These are phyloP conservation scores for Trichophyton mentagrophytes DNA, from an alignment of 2,329 filamentous ascomycete genomes.

Conservation along the genomic window DNA sequence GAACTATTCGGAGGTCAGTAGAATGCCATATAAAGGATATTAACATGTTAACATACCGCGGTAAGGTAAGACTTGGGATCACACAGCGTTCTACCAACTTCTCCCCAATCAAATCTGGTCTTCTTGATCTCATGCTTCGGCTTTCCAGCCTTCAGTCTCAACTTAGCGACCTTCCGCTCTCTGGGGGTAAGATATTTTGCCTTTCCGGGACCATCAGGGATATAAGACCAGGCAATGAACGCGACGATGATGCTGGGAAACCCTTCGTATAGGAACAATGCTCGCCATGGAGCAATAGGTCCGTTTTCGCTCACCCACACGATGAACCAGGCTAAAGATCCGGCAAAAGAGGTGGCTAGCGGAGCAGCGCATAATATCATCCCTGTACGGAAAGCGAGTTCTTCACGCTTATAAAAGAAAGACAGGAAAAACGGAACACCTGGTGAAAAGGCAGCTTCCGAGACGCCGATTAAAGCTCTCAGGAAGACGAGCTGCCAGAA, in stretches of 20 bases:
- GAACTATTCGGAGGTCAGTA: constrained; percentile 23
- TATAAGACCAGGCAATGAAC: constrained; percentile 57
- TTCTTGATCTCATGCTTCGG: constrained; percentile 21
- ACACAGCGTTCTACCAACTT: constrained; percentile 46
- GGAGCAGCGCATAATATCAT: constrained; percentile 69
- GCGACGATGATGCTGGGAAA: constrained; percentile 70
- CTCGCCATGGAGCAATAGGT: constrained; percentile 71
- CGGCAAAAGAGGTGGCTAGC: constrained; percentile 55
- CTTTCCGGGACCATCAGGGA: constrained; percentile 63
- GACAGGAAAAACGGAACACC: constrained; percentile 53
- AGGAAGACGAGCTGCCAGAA: constrained; percentile 44
- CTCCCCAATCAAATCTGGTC: constrained; percentile 39
- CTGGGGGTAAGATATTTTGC: constrained; percentile 50
- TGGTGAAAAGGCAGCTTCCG: constrained; percentile 50
- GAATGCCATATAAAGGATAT: neutral
- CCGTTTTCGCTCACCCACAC: constrained; percentile 51
- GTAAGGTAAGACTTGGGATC: constrained; percentile 65
- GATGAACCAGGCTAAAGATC: constrained; percentile 63
- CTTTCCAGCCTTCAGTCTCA: constrained; percentile 46
- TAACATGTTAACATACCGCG: constrained; percentile 36
- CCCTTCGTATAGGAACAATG: constrained; percentile 72
- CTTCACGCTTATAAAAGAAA: constrained; percentile 51
- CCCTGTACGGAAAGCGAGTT: constrained; percentile 73
- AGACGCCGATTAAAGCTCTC: constrained; percentile 38
- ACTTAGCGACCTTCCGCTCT: constrained; percentile 55